A percentile compares a stretch with the other conserved stretches of the same genome.
Conservation (phyloP, 257 asterid genomes). For the Petunia axillaris region DNA sequence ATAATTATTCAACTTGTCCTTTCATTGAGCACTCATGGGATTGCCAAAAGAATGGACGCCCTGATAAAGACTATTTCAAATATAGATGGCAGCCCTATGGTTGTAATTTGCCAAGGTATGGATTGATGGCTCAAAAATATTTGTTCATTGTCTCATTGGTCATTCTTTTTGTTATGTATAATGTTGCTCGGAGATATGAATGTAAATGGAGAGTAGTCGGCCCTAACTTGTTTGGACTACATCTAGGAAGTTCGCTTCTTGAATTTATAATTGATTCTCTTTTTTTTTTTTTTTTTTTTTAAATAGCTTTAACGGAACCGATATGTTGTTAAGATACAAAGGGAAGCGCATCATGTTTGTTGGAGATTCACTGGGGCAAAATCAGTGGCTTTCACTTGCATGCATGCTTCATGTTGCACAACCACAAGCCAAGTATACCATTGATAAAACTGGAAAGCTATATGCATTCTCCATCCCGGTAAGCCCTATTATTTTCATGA, state of each 20-base stretch:
- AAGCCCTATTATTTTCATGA: not conserved
- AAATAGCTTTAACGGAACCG: slow-evolving; percentile 41
- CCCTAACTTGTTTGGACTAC: too few relatives aligned
- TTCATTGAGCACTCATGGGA: slow-evolving; percentile 43
- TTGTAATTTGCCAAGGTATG: slow-evolving; percentile 47
- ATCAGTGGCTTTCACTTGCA: slow-evolving; percentile 53
- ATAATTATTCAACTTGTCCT: slow-evolving; percentile 44
- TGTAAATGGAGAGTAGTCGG: too few relatives aligned
- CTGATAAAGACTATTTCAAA: slow-evolving; percentile 46
- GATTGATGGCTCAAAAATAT: not conserved
- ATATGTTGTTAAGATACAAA: slow-evolving; percentile 27
- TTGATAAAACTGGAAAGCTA: slow-evolving; percentile 22
- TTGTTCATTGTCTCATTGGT: not conserved
- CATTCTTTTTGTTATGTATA: not conserved
- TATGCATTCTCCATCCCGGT: slow-evolving; percentile 45
- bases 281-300: not conserved
- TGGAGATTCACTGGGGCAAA: slow-evolving; percentile 55
- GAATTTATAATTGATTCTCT: not conserved
- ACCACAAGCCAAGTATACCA: slow-evolving; percentile 35
- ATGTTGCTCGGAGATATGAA: too few relatives aligned
- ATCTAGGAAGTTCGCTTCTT: too few relatives aligned
- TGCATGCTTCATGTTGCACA: slow-evolving; percentile 42
- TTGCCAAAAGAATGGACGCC: slow-evolving; percentile 54
- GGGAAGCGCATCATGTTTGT: slow-evolving; percentile 54
- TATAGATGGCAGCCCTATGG: slow-evolving; percentile 57